Conservation (phyloP, 805 yeast species). For the Kluyveromyces siamensis region DNA sequence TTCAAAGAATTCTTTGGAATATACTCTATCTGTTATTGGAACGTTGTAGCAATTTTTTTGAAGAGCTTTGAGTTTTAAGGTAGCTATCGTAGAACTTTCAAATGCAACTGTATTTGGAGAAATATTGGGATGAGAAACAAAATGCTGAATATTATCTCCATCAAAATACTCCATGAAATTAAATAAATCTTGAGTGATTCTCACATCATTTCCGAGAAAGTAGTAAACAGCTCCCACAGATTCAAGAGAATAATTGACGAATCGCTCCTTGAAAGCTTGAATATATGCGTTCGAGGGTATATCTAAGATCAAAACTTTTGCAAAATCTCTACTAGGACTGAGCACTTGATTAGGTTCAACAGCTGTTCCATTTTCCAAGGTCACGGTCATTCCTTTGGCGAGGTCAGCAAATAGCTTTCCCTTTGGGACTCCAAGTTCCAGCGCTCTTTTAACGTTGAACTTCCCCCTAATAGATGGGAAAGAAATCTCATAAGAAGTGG, state of each 20-base stretch:
- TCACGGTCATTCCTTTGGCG: constrained; percentile 50
- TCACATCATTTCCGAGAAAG: constrained; percentile 57
- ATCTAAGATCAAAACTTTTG: constrained; percentile 61
- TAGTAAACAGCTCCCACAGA: constrained; percentile 56
- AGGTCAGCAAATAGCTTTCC: constrained; percentile 52
- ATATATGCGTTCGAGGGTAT: constrained; percentile 50
- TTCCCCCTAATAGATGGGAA: constrained; percentile 67
- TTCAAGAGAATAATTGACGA: constrained; percentile 17
- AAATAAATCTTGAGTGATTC: constrained; percentile 34
- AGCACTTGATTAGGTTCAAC: constrained; percentile 66
- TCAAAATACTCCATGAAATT: constrained; percentile 47
- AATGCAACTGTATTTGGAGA: constrained; percentile 55
- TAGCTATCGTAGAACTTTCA: constrained; percentile 42
- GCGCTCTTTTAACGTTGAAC: constrained; percentile 60
- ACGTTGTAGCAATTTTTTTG: constrained; percentile 34
- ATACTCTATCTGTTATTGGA: constrained; percentile 26
- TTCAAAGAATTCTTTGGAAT: constrained; percentile 25
- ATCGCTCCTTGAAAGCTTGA: constrained; percentile 23
- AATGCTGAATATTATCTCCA: constrained; percentile 41
- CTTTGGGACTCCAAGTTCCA: constrained; percentile 55
- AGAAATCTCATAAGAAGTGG: constrained; percentile 62
- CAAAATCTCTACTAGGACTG: constrained; percentile 48
- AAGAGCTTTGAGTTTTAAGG: constrained; percentile 49
- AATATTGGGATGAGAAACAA: constrained; percentile 62
- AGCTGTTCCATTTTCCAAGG: constrained; percentile 46